Conservation (phyloP, 148 eudicot species). For the Selenicereus undatus region DNA sequence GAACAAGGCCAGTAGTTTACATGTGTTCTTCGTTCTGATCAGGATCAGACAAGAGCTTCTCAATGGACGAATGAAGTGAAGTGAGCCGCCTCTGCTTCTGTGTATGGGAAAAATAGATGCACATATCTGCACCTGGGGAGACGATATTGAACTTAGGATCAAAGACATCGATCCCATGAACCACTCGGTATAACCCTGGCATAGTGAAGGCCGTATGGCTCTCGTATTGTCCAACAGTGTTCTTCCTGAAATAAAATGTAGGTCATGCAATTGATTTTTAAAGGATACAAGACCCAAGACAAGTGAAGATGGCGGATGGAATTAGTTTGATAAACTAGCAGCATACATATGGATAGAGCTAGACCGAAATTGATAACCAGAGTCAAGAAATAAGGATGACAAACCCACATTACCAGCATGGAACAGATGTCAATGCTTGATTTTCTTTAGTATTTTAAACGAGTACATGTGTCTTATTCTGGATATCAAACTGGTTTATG, state of each 20-base stretch:
- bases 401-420: not conserved
- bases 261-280: not conserved
- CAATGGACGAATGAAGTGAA: constrained; percentile 65
- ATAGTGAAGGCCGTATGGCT: constrained; percentile 89
- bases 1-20: constrained; percentile 37
- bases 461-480: not conserved
- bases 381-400: too few species aligned
- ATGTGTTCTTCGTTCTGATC: constrained; percentile 74
- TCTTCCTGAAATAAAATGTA: constrained; percentile 50
- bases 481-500: not conserved
- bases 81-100: constrained; percentile 71
- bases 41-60: constrained; percentile 68
- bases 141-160: constrained; percentile 98
- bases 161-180: constrained; percentile 92
- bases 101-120: constrained; percentile 71
- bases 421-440: not conserved
- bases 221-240: constrained; percentile 94
- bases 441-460: not conserved
- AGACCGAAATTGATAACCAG: too few species aligned
- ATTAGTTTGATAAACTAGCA: not conserved
- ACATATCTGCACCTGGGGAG: constrained; percentile 92
- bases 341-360: too few species aligned
- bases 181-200: constrained; percentile 90
- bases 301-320: not conserved
- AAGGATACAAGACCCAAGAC: not conserved